Conservation (phyloP, 1,139 yeast species). For the Kazachstania sp. region DNA sequence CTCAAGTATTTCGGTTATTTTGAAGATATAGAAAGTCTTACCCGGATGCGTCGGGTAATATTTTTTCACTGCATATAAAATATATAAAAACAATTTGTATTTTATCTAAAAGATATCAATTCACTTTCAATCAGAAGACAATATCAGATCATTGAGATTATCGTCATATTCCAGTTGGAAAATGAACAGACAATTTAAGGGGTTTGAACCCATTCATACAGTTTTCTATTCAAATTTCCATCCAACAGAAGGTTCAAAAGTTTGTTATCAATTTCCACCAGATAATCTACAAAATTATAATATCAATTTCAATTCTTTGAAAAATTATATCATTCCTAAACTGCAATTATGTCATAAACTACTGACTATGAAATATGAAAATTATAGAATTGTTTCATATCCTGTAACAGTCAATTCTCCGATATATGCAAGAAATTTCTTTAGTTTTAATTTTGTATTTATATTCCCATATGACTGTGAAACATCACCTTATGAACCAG, state of each 20-base stretch:
- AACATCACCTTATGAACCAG: constrained; percentile 77
- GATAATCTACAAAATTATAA: constrained; percentile 41
- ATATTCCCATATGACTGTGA: constrained; percentile 81
- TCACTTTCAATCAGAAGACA: too few relatives aligned
- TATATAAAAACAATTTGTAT: too few relatives aligned
- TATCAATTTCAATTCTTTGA: constrained; percentile 76
- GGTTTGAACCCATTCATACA: constrained; percentile 59
- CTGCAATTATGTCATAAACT: constrained; percentile 81
- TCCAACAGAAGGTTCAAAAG: constrained; percentile 91
- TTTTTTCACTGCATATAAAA: too few relatives aligned
- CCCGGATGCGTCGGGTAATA: too few relatives aligned
- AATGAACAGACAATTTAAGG: constrained; percentile 20
- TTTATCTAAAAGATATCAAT: too few relatives aligned
- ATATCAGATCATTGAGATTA: background rate
- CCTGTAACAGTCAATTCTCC: constrained; percentile 76
- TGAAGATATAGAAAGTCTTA: too few relatives aligned
- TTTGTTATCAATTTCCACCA: constrained; percentile 84
- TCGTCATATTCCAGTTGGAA: background rate
- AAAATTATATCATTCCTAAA: constrained; percentile 88
- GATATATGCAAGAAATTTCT: constrained; percentile 79
- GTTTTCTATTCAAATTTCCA: constrained; percentile 88
- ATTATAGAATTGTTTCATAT: constrained; percentile 73
- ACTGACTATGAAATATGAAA: constrained; percentile 62
- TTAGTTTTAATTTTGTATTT: constrained; percentile 86
- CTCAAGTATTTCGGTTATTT: too few relatives aligned